These are phyloP conservation scores for Isabelozyma pseudorhagii DNA, from an alignment of 805 yeast genomes.

Conservation along the genomic window DNA sequence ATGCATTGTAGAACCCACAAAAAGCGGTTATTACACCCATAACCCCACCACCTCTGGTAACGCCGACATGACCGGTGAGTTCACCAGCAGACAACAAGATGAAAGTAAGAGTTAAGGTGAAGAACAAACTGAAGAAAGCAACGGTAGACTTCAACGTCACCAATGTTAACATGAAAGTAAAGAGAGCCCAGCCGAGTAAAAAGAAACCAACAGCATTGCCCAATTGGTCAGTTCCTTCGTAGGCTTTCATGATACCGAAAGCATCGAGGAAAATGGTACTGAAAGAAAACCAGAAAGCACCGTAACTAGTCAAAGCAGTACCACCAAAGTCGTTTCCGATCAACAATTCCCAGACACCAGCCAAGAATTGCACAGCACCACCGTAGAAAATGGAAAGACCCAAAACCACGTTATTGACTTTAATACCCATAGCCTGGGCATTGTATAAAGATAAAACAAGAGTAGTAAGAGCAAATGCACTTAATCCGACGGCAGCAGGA, in stretches of 20 bases:
- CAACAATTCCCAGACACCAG: constrained; percentile 68
- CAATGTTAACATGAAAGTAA: constrained; percentile 34
- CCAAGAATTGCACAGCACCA: constrained; percentile 57
- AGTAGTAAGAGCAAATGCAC: constrained; percentile 63
- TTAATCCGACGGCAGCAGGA: constrained; percentile 66
- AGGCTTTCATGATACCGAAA: constrained; percentile 33
- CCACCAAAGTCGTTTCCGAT: constrained; percentile 68
- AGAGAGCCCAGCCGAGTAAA: constrained; percentile 39
- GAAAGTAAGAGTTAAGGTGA: constrained; percentile 30
- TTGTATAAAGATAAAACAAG: constrained; percentile 58
- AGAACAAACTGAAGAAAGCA: constrained; percentile 31
- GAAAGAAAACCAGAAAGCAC: constrained; percentile 36
- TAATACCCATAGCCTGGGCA: constrained; percentile 55
- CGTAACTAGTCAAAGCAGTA: constrained; percentile 58
- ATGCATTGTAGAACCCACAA: constrained; percentile 40
- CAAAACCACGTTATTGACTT: constrained; percentile 51
- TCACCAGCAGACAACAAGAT: constrained; percentile 34
- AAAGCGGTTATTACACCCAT: constrained; percentile 40
- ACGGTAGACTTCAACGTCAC: constrained; percentile 37
- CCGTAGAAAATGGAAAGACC: constrained; percentile 65
- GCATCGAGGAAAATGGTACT: constrained; percentile 27
- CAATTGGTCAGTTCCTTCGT: constrained; percentile 21
- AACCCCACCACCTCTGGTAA: constrained; percentile 39
- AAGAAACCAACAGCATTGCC: constrained; percentile 33
- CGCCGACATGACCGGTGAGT: constrained; percentile 20